Percentiles rank a stretch among this genome's conserved stretches.
Conservation (phyloP, 2,329 filamentous ascomycete genomes). For the Madurella fahalii region DNA sequence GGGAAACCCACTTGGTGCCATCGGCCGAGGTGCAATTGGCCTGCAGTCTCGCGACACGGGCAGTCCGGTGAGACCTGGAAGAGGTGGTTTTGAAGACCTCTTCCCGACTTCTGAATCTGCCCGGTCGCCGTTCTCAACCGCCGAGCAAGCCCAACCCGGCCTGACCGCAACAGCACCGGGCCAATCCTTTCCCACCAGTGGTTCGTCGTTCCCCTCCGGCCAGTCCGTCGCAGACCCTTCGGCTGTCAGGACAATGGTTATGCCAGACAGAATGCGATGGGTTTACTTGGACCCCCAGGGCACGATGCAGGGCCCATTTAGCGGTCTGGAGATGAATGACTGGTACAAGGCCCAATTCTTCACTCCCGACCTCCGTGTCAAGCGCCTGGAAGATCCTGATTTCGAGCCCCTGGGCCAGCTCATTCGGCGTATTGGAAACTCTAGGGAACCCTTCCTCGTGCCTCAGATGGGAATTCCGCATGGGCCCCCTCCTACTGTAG, state of each 20-base stretch:
- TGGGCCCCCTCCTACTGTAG: slow-evolving; percentile 60
- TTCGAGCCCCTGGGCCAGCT: slow-evolving; percentile 95
- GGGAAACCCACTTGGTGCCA: slow-evolving; percentile 60
- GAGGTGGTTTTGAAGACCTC: slow-evolving; percentile 54
- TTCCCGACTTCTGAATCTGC: slow-evolving; percentile 39
- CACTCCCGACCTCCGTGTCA: slow-evolving; percentile 87
- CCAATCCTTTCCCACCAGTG: slow-evolving; percentile 30
- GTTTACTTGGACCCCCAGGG: slow-evolving; percentile 95
- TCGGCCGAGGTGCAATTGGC: slow-evolving; percentile 59
- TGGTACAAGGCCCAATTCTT: slow-evolving; percentile 99
- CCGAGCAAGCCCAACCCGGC: slow-evolving; percentile 36
- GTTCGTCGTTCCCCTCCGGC: slow-evolving; percentile 33
- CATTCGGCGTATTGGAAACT: slow-evolving; percentile 94
- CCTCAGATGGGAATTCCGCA: slow-evolving; percentile 95
- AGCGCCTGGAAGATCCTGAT: slow-evolving; percentile 87
- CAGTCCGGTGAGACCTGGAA: slow-evolving; percentile 53
- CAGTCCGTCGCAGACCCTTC: slow-evolving; percentile 45
- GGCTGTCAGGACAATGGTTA: slow-evolving; percentile 86
- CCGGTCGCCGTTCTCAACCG: slow-evolving; percentile 37
- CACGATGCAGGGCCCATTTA: slow-evolving; percentile 89
- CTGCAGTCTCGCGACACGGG: slow-evolving; percentile 53
- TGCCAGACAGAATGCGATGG: slow-evolving; percentile 99
- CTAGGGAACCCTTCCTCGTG: slow-evolving; percentile 92
- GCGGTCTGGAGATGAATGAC: slow-evolving; percentile 97
- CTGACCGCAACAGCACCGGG: slow-evolving; percentile 31